phyloP scores from a whole-genome alignment of 345 rosid genomes.

The Camelina neglecta region DNA sequence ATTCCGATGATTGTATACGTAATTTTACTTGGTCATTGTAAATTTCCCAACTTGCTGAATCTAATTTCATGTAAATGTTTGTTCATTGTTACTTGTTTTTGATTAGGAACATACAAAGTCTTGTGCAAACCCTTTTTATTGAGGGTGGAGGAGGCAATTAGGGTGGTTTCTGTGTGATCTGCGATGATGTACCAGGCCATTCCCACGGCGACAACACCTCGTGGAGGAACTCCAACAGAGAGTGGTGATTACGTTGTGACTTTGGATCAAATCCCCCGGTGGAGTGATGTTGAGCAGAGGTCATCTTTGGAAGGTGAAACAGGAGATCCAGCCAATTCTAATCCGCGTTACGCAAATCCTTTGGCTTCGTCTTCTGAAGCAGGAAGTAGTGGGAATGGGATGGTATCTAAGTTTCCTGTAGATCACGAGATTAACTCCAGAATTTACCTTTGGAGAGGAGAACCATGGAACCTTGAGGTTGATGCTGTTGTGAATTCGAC shows the following conservation, averaged over 20 bases:
- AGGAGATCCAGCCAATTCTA: slow-evolving; percentile 65
- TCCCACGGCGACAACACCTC: slow-evolving; percentile 55
- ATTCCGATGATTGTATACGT: neutral
- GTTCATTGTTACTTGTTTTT: slow-evolving; percentile 16
- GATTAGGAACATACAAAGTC: neutral
- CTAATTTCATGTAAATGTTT: slow-evolving; percentile 10
- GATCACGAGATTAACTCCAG: slow-evolving; percentile 83
- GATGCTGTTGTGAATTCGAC: slow-evolving; percentile 99
- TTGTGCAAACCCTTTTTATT: neutral
- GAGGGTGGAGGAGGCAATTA: neutral
- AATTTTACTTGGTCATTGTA: slow-evolving; percentile 25
- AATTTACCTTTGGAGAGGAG: slow-evolving; percentile 93
- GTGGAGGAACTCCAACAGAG: slow-evolving; percentile 62
- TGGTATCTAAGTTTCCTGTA: slow-evolving; percentile 81
- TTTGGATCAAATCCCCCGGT: slow-evolving; percentile 87
- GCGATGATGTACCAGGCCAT: slow-evolving; percentile 67
- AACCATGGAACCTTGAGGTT: slow-evolving; percentile 97
- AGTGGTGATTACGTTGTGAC: slow-evolving; percentile 73
- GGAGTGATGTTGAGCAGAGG: slow-evolving; percentile 86
- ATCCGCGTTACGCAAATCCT: slow-evolving; percentile 73
- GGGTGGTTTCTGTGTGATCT: slow-evolving; percentile 42
- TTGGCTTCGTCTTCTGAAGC: slow-evolving; percentile 59
- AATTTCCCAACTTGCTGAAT: slow-evolving; percentile 29
- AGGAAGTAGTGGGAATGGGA: slow-evolving; percentile 59
- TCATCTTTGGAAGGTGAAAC: slow-evolving; percentile 56